A percentile compares a stretch with the other conserved stretches of the same genome.
Evolutionary conservation across 78 protist species (phyloP).

Genomic region (Chrysochromulina parva): DNA sequence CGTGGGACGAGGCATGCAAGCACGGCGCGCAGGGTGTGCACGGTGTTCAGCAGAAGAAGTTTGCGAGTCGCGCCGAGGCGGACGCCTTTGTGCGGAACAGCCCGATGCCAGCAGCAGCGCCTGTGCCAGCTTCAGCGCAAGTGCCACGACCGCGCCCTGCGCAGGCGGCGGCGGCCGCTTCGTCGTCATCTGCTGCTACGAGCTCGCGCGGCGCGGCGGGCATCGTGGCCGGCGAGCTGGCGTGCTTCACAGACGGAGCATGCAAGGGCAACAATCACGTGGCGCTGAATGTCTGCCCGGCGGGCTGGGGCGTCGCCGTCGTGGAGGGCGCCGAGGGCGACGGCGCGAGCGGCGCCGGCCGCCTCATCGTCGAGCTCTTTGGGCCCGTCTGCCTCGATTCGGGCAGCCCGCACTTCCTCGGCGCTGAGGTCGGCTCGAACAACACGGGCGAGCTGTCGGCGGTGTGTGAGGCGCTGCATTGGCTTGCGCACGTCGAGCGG

Average conservation of each 20-base stretch:
- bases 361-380: neutral
- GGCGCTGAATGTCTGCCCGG: neutral
- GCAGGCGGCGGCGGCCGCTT: too few species aligned
- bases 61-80: too few species aligned
- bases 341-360: neutral
- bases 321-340: neutral
- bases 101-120: too few species aligned
- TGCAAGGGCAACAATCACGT: neutral
- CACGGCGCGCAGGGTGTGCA: too few species aligned
- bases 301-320: conserved; percentile 16
- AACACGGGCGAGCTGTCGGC: conserved; percentile 28
- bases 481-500: neutral
- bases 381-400: neutral
- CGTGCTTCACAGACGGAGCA: neutral
- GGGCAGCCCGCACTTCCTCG: neutral
- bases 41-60: too few species aligned
- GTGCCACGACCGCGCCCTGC: too few species aligned
- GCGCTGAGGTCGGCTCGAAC: neutral
- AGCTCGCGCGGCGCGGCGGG: too few species aligned
- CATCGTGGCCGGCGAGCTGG: neutral
- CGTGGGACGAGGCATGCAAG: too few species aligned
- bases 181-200: too few species aligned
- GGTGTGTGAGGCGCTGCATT: neutral
- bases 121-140: too few species aligned
- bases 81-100: too few species aligned